phyloP scores from a whole-genome alignment of 1,139 yeast species.

The Ogataea hybrid region DNA sequence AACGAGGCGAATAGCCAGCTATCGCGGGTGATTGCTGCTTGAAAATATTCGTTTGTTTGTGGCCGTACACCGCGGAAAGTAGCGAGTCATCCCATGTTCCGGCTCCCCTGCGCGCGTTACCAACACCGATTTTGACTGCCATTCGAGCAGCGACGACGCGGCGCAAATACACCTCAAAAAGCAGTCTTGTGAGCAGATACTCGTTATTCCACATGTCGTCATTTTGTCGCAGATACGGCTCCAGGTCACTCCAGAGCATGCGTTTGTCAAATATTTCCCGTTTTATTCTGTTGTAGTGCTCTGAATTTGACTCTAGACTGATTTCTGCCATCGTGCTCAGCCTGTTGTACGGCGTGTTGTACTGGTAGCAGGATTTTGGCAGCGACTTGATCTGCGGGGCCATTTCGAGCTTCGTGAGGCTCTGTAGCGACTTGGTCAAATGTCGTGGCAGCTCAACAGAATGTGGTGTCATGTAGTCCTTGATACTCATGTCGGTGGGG shows the following conservation, averaged over 20 bases:
- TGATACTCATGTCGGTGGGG: slow-evolving; percentile 16
- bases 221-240: slow-evolving; percentile 8
- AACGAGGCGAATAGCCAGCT: slow-evolving; percentile 21
- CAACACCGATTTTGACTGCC: slow-evolving; percentile 25
- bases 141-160: slow-evolving; percentile 28
- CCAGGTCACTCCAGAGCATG: slow-evolving; percentile 20
- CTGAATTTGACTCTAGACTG: slow-evolving; percentile 28
- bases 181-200: slow-evolving; percentile 23
- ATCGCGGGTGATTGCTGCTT: slow-evolving; percentile 14
- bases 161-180: slow-evolving; percentile 29
- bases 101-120: slow-evolving; percentile 18
- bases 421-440: slow-evolving; percentile 5
- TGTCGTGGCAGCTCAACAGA: slow-evolving; percentile 5
- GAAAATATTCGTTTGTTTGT: slow-evolving; percentile 26
- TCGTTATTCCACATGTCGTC: slow-evolving; percentile 25
- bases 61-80: slow-evolving; percentile 22
- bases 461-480: slow-evolving; percentile 12
- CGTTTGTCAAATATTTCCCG: slow-evolving; percentile 15
- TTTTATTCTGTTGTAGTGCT: slow-evolving; percentile 20
- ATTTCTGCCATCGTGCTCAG: slow-evolving; percentile 26
- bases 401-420: slow-evolving; percentile 11
- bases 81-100: slow-evolving; percentile 8
- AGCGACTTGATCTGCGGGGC: slow-evolving; percentile 8
- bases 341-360: slow-evolving; percentile 14
- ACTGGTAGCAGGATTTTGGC: slow-evolving; percentile 6